Conservation (phyloP, 768 basidiomycete species). For the Imleria badia region DNA sequence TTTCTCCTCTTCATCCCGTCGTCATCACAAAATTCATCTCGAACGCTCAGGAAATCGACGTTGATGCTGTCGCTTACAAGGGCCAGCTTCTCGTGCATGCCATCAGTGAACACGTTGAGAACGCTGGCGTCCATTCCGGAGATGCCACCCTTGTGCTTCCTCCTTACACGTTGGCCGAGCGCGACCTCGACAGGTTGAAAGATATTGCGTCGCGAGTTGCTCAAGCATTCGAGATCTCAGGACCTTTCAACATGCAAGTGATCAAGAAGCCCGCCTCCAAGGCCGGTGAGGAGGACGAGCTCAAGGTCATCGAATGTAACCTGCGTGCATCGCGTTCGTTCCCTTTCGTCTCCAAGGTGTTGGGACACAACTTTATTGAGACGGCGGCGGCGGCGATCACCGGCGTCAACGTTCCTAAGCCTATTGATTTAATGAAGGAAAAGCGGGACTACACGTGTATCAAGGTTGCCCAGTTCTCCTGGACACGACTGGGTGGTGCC, state of each 20-base stretch:
- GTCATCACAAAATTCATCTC: slow-evolving; percentile 99
- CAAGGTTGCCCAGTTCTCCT: slow-evolving; percentile 98
- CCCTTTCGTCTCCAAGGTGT: slow-evolving; percentile 98
- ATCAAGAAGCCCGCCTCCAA: slow-evolving; percentile 72
- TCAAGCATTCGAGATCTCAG: slow-evolving; percentile 91
- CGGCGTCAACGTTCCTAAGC: slow-evolving; percentile 82
- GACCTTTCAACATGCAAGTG: slow-evolving; percentile 99
- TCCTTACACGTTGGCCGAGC: slow-evolving; percentile 74
- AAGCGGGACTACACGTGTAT: slow-evolving; percentile 90
- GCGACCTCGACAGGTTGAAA: slow-evolving; percentile 87
- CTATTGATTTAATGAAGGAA: slow-evolving; percentile 88
- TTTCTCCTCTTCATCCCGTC: slow-evolving; percentile 96
- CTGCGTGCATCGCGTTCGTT: slow-evolving; percentile 96
- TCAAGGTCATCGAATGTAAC: slow-evolving; percentile 99
- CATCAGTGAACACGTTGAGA: slow-evolving; percentile 97
- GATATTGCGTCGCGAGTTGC: slow-evolving; percentile 95
- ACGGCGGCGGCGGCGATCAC: slow-evolving; percentile 88
- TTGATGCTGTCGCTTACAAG: slow-evolving; percentile 94
- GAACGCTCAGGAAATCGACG: slow-evolving; percentile 95
- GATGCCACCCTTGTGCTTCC: slow-evolving; percentile 98
- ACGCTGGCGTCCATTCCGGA: slow-evolving; percentile 97
- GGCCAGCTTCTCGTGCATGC: slow-evolving; percentile 93
- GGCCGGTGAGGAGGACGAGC: slow-evolving; percentile 55
- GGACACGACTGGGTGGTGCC: slow-evolving; percentile 94
- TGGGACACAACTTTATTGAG: slow-evolving; percentile 97